Conservation (phyloP, 2,329 filamentous ascomycete genomes). For the Neofusicoccum kwambonambiense region DNA sequence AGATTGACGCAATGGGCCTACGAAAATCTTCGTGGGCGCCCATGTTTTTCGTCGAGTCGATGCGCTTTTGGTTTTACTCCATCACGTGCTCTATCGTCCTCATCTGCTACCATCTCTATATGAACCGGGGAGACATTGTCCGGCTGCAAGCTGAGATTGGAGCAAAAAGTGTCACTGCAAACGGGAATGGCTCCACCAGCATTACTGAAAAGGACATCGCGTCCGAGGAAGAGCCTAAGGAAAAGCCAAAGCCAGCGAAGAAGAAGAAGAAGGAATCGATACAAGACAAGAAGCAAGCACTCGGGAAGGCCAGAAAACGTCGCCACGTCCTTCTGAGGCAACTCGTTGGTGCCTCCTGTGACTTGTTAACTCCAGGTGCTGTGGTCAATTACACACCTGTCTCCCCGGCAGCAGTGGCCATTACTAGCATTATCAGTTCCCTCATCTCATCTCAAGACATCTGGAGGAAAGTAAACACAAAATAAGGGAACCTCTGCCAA, state of each 20-base stretch:
- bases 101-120: slow-evolving; percentile 6
- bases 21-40: slow-evolving; percentile 16
- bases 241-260: background rate
- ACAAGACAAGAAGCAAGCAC: background rate
- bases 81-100: slow-evolving; percentile 14
- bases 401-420: background rate
- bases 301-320: background rate
- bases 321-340: background rate
- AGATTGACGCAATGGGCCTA: slow-evolving; percentile 15
- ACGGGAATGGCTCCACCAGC: background rate
- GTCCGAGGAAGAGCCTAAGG: background rate
- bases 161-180: background rate
- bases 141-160: background rate
- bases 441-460: slow-evolving; percentile 8
- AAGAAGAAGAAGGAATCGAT: background rate
- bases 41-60: slow-evolving; percentile 9
- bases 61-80: slow-evolving; percentile 19
- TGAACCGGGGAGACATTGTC: background rate
- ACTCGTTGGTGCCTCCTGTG: slow-evolving; percentile 4
- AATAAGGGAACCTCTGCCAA: background rate
- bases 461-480: slow-evolving; percentile 12
- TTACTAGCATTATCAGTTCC: slow-evolving; percentile 16
- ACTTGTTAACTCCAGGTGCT: slow-evolving; percentile 9
- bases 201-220: background rate
- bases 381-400: slow-evolving; percentile 5